phyloP scores from a whole-genome alignment of 1,284 basidiomycete species.

The Meira miltonrushii region DNA sequence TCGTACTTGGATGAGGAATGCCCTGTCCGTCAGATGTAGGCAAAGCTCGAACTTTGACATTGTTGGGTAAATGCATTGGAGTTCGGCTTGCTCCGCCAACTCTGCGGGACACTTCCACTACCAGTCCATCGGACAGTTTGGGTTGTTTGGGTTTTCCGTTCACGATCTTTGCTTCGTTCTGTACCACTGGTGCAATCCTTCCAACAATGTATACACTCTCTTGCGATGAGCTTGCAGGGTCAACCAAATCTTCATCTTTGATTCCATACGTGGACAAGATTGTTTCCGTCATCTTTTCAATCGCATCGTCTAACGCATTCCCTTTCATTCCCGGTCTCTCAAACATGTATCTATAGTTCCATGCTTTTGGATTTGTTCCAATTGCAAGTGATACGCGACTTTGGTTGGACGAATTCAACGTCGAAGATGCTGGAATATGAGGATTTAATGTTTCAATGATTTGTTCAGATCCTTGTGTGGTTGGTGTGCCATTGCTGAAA shows the following conservation, averaged over 20 bases:
- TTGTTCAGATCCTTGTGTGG: background rate
- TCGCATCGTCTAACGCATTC: conserved; percentile 41
- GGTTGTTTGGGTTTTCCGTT: conserved; percentile 8
- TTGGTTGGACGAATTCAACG: background rate
- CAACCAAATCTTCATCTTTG: conserved; percentile 29
- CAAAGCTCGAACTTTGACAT: conserved; percentile 28
- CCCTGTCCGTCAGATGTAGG: conserved; percentile 12
- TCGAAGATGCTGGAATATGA: conserved; percentile 14
- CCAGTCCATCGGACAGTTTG: conserved; percentile 13
- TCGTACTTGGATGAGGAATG: background rate
- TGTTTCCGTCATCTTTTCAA: conserved; percentile 33
- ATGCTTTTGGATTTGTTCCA: conserved; percentile 41
- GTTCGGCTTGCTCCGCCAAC: conserved; percentile 42
- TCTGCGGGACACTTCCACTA: conserved; percentile 37
- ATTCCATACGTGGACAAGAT: conserved; percentile 33
- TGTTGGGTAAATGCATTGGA: conserved; percentile 25
- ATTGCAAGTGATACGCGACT: conserved; percentile 42
- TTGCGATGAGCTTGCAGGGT: conserved; percentile 37
- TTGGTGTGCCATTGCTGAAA: conserved; percentile 22
- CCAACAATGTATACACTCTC: conserved; percentile 46
- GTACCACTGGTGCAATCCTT: conserved; percentile 24
- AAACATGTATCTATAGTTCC: conserved; percentile 51
- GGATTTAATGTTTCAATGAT: conserved; percentile 39
- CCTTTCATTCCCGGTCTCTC: conserved; percentile 36
- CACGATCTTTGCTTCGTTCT: background rate